Evolutionary conservation across 2,329 filamentous ascomycete species (phyloP).

Genomic region (Sporothrix globosa): DNA sequence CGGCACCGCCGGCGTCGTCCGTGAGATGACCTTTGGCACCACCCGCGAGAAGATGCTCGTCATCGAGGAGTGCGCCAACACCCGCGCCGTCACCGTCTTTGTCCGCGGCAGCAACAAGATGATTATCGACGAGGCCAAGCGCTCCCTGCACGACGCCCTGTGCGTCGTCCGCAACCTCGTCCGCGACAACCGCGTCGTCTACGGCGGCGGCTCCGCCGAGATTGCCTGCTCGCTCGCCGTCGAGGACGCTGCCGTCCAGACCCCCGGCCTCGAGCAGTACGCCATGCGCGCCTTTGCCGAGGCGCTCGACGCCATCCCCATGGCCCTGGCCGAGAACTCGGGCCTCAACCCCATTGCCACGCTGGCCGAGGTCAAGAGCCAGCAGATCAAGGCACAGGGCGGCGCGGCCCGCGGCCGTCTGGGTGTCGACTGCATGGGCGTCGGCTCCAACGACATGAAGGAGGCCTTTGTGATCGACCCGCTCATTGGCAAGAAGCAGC

Average conservation of each 20-base stretch:
- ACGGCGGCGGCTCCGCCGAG: conserved; percentile 94
- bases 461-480: conserved; percentile 98
- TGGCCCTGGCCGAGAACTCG: conserved; percentile 97
- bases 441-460: conserved; percentile 95
- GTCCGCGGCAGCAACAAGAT: conserved; percentile 99
- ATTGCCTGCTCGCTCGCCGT: conserved; percentile 96
- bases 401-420: conserved; percentile 61
- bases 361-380: conserved; percentile 90
- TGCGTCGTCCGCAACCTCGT: conserved; percentile 98
- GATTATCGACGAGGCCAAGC: conserved; percentile 99
- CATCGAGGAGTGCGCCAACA: conserved; percentile 99
- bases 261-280: conserved; percentile 96
- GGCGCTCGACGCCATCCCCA: conserved; percentile 88
- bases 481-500: conserved; percentile 96
- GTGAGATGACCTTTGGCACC: conserved; percentile 95
- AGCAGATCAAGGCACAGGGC: conserved; percentile 78
- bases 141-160: conserved; percentile 93
- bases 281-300: conserved; percentile 98
- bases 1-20: conserved; percentile 83
- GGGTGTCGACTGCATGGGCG: conserved; percentile 97
- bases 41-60: conserved; percentile 99
- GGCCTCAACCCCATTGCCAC: conserved; percentile 95
- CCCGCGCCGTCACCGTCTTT: conserved; percentile 92
- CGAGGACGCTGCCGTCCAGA: conserved; percentile 92
- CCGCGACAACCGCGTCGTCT: conserved; percentile 93